These are phyloP conservation scores for Strobilomyces dryophilus DNA, from an alignment of 768 basidiomycete species.

Conservation along the genomic window DNA sequence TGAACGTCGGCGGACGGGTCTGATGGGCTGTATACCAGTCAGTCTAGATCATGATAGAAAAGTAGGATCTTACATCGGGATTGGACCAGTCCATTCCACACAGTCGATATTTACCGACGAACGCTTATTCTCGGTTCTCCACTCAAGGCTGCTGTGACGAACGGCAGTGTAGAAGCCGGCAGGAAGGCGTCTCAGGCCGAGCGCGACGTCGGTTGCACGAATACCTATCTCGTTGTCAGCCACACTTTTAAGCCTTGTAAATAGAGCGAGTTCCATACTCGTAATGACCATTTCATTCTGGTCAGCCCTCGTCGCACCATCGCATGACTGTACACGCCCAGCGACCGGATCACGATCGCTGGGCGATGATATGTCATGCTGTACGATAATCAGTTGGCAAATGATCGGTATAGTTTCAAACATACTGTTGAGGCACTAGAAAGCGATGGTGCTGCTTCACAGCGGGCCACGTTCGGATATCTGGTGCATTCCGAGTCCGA, in stretches of 20 bases:
- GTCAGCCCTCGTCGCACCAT: neutral
- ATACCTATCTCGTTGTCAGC: neutral
- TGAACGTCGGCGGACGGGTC: neutral
- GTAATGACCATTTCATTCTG: neutral
- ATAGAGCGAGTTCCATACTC: neutral
- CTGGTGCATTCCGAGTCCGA: no score
- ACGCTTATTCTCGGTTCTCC: neutral
- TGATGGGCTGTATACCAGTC: neutral
- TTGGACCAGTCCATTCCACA: neutral
- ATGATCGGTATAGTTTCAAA: no score
- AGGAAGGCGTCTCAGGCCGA: neutral
- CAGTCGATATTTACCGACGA: neutral
- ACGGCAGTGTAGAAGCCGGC: neutral
- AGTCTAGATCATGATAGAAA: neutral
- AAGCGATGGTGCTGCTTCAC: no score
- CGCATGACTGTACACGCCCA: no score
- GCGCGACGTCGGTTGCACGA: neutral
- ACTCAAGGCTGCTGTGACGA: neutral
- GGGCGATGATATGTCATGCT: no score
- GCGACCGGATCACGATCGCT: no score
- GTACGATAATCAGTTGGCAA: no score
- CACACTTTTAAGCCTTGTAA: neutral
- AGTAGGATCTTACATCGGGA: neutral
- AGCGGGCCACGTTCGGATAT: no score
- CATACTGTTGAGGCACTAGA: no score